Conservation (phyloP, 805 yeast species). For the Kluyveromyces siamensis region DNA sequence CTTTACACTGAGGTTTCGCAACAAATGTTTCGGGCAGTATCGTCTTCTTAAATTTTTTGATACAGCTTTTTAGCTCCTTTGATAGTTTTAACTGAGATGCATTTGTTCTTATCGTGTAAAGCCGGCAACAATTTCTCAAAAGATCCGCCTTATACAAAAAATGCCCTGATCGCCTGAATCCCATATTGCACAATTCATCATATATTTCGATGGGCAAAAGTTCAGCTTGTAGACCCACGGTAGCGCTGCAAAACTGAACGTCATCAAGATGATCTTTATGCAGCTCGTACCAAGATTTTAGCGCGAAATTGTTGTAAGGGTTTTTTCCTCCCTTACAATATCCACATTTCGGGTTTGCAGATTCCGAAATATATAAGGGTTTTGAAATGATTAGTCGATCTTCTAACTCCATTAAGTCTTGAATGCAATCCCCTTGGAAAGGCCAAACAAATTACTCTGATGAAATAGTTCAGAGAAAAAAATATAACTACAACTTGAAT, state of each 20-base stretch:
- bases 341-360: slow-evolving; percentile 45
- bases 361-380: slow-evolving; percentile 37
- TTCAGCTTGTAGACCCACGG: slow-evolving; percentile 34
- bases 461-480: not conserved
- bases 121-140: slow-evolving; percentile 66
- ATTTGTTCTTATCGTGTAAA: slow-evolving; percentile 66
- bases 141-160: slow-evolving; percentile 61
- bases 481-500: no score
- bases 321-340: slow-evolving; percentile 53
- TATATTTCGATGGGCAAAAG: slow-evolving; percentile 45
- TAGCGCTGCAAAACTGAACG: slow-evolving; percentile 16
- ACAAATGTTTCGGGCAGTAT: slow-evolving; percentile 4
- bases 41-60: slow-evolving; percentile 46
- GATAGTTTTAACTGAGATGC: slow-evolving; percentile 36
- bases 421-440: not conserved
- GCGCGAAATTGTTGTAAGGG: slow-evolving; percentile 32
- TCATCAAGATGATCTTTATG: slow-evolving; percentile 5
- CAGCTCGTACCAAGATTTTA: slow-evolving; percentile 28
- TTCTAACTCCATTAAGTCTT: slow-evolving; percentile 8
- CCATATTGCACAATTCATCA: slow-evolving; percentile 58
- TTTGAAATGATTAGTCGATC: slow-evolving; percentile 32
- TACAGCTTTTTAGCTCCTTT: slow-evolving; percentile 58
- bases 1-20: slow-evolving; percentile 13
- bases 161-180: slow-evolving; percentile 72
- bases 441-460: not conserved